Evolutionary conservation across 129 eudicot species (phyloP), one percentile per base, ranked within the genome.

Genomic region (Flaveria brownii): DNA sequence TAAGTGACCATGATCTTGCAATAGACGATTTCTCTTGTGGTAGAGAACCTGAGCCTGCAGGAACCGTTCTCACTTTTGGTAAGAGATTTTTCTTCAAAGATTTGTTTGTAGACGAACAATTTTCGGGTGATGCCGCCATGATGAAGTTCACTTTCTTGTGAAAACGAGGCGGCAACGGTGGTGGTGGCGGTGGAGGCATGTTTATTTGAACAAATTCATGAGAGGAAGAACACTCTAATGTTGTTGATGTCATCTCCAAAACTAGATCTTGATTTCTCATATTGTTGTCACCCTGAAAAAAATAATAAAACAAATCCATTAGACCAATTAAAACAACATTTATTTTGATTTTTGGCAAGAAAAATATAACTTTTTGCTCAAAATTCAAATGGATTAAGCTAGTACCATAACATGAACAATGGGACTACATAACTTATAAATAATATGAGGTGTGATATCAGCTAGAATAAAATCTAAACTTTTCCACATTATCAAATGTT

Each of bases 101-200:
- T 77, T 70, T 82, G 68, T 75, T 85, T 76, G 81, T 70, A 57
- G 84, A 63, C 30, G 87, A 84, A 63, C 88, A 82, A 10, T 88
- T 82, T 70, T 80, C 87, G 1, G 86, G 73, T 55, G 91, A 78
- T 22, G 63, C 50, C 5, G 84, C 80, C 63, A 83, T n/a, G 2
- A 15, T 16, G 61, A 86, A 87, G 76, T 87, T 89, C 25, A 92
- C 97, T 84, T 85, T 89, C 72, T 86, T 92, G 51, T 83, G 93
- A 76, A 83, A 86, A 5, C 79, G 86, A 39, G 54, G 81, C 3
- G 87, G 91, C 0, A 84, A 82, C 23, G 63, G 81, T 28, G 69
- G 69, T 5, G 91, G 90, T 3, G 83, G 90, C 2, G 83, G 80
- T 6, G 81, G 82, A 15, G 91, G 89, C 88, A 87, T 87, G 57